Conservation (phyloP, 2,329 filamentous ascomycete species). For the Gaeumannomyces sp. region DNA sequence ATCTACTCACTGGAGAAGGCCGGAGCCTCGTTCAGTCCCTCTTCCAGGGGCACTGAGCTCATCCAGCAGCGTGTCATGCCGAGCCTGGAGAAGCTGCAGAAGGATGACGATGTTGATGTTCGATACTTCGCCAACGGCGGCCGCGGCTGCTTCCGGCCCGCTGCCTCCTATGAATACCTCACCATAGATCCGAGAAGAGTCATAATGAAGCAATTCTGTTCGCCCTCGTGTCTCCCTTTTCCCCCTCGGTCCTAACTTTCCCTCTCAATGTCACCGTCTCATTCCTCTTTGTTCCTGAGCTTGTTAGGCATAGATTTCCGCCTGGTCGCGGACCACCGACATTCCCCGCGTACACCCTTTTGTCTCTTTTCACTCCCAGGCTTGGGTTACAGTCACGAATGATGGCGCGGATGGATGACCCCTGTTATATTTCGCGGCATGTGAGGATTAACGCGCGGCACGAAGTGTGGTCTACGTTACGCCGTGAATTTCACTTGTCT, state of each 20-base stretch:
- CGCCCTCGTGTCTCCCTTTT: constrained; percentile 19
- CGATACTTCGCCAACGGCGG: constrained; percentile 90
- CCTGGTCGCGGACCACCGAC: neutral
- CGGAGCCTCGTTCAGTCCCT: constrained; percentile 54
- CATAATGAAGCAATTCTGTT: constrained; percentile 49
- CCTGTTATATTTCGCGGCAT: too few relatives aligned
- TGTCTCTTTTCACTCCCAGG: neutral
- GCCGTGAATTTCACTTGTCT: too few relatives aligned
- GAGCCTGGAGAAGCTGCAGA: constrained; percentile 89
- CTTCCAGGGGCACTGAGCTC: constrained; percentile 67
- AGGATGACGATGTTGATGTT: constrained; percentile 96
- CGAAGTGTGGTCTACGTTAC: too few relatives aligned
- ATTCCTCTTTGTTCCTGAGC: neutral
- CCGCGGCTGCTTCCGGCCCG: constrained; percentile 48
- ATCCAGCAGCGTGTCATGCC: constrained; percentile 84
- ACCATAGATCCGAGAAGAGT: constrained; percentile 45
- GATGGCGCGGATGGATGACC: neutral
- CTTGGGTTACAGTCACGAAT: neutral
- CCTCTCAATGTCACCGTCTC: neutral
- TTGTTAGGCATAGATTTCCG: neutral
- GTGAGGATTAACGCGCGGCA: too few relatives aligned
- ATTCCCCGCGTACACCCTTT: neutral
- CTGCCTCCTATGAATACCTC: constrained; percentile 56
- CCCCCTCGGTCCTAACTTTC: constrained; percentile 22
- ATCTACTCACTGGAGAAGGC: constrained; percentile 80